These are phyloP conservation scores for Laburnicola sp. DNA, from an alignment of 2,329 filamentous ascomycete species.

Conservation along the genomic window DNA sequence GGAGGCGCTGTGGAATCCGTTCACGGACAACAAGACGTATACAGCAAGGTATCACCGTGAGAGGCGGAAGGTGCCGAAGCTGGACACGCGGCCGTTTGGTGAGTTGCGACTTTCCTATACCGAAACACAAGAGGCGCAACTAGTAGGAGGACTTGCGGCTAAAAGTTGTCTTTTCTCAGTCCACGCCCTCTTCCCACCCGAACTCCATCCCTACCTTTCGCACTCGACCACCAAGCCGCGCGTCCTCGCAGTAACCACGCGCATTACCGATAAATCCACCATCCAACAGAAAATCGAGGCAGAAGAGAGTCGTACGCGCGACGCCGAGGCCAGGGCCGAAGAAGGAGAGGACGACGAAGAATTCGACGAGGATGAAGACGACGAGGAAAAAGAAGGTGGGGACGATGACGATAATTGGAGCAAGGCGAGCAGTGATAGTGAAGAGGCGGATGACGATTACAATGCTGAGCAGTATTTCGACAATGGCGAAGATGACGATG, in stretches of 20 bases:
- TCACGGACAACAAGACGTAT: slow-evolving; percentile 64
- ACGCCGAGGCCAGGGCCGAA: slow-evolving; percentile 51
- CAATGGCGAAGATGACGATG: slow-evolving; percentile 55
- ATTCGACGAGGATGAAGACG: slow-evolving; percentile 53
- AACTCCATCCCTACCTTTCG: slow-evolving; percentile 60
- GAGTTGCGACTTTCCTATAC: slow-evolving; percentile 27
- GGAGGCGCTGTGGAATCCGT: slow-evolving; percentile 58
- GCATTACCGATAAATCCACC: slow-evolving; percentile 33
- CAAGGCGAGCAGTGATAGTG: slow-evolving; percentile 61
- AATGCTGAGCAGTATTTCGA: slow-evolving; percentile 62
- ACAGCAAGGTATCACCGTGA: slow-evolving; percentile 61
- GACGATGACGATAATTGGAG: slow-evolving; percentile 60
- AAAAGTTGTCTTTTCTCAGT: slow-evolving; percentile 40
- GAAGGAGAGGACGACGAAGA: slow-evolving; percentile 45
- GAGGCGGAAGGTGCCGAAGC: slow-evolving; percentile 57
- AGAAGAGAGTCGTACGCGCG: slow-evolving; percentile 50
- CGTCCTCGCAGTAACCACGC: slow-evolving; percentile 39
- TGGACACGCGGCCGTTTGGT: slow-evolving; percentile 60
- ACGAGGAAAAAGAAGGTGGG: slow-evolving; percentile 56
- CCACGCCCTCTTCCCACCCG: slow-evolving; percentile 61
- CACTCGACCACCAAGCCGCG: slow-evolving; percentile 38
- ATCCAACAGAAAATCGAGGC: slow-evolving; percentile 48
- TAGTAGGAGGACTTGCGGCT: too few relatives aligned
- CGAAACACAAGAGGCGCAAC: too few relatives aligned
- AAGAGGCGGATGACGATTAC: slow-evolving; percentile 68